Percentiles rank a stretch among this genome's conserved stretches.
phyloP scores from a whole-genome alignment of 257 asterid genomes.

The Solanum raphanifolium region DNA sequence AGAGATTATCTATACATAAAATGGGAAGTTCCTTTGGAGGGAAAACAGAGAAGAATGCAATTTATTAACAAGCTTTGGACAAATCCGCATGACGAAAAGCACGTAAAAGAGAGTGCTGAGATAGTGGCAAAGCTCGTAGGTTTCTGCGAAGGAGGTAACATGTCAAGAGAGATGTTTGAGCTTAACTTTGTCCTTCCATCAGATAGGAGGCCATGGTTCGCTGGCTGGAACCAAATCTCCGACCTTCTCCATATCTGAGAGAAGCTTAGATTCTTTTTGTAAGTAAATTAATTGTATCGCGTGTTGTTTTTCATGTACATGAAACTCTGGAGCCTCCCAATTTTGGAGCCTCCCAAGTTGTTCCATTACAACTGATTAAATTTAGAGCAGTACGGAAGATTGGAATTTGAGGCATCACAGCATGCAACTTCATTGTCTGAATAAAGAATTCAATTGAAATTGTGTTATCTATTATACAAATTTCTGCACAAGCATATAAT shows the following conservation, averaged over 20 bases:
- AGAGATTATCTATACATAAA: conserved; percentile 65
- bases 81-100: conserved; percentile 53
- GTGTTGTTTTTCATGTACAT: background rate
- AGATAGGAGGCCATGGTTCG: conserved; percentile 70
- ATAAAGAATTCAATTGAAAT: background rate
- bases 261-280: conserved; percentile 22
- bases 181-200: conserved; percentile 80
- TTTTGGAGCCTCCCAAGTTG: conserved; percentile 16
- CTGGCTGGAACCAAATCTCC: conserved; percentile 84
- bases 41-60: conserved; percentile 74
- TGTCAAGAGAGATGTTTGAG: conserved; percentile 91
- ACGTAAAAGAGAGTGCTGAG: conserved; percentile 76
- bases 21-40: conserved; percentile 90
- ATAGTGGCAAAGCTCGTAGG: conserved; percentile 89
- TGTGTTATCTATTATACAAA: background rate
- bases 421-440: background rate
- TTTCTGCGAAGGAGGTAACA: conserved; percentile 58
- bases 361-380: background rate
- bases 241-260: conserved; percentile 74
- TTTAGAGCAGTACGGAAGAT: background rate
- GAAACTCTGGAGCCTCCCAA: conserved; percentile 23
- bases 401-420: conserved; percentile 1
- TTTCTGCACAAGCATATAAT: background rate
- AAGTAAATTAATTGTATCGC: conserved; percentile 3
- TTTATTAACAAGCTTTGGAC: conserved; percentile 79